Conservation (phyloP, 2,329 filamentous ascomycete species). For the Podosphaera xanthii region DNA sequence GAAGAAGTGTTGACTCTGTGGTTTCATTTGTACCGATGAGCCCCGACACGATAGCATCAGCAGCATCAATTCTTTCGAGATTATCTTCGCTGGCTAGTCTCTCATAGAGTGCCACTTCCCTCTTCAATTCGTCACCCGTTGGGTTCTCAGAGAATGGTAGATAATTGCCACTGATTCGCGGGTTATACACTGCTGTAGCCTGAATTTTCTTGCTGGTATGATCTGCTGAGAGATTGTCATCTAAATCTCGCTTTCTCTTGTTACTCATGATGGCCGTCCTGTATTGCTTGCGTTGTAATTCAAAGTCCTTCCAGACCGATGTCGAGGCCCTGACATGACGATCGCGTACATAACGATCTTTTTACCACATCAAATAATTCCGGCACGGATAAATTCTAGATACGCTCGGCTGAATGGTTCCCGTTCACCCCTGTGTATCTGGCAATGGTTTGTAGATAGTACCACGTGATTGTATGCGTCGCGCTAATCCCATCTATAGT, state of each 20-base stretch:
- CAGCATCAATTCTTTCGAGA: slow-evolving; percentile 32
- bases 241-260: neutral
- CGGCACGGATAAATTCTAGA: too few species aligned
- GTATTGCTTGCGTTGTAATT: too few species aligned
- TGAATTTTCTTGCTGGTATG: neutral
- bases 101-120: slow-evolving; percentile 37
- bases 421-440: too few species aligned
- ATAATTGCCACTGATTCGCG: slow-evolving; percentile 2
- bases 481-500: too few species aligned
- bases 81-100: slow-evolving; percentile 35
- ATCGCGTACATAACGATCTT: too few species aligned
- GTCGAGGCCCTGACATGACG: too few species aligned
- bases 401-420: too few species aligned
- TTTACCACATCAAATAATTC: too few species aligned
- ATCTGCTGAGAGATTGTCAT: neutral
- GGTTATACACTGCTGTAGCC: neutral
- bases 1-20: slow-evolving; percentile 28
- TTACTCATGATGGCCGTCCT: neutral
- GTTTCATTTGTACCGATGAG: slow-evolving; percentile 28
- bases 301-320: too few species aligned
- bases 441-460: too few species aligned
- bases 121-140: slow-evolving; percentile 28
- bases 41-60: slow-evolving; percentile 32
- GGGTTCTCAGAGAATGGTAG: slow-evolving; percentile 28
- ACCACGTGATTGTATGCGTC: too few species aligned